Evolutionary conservation across 805 yeast species (phyloP).

Genomic region (Metschnikowia lochheadii): DNA sequence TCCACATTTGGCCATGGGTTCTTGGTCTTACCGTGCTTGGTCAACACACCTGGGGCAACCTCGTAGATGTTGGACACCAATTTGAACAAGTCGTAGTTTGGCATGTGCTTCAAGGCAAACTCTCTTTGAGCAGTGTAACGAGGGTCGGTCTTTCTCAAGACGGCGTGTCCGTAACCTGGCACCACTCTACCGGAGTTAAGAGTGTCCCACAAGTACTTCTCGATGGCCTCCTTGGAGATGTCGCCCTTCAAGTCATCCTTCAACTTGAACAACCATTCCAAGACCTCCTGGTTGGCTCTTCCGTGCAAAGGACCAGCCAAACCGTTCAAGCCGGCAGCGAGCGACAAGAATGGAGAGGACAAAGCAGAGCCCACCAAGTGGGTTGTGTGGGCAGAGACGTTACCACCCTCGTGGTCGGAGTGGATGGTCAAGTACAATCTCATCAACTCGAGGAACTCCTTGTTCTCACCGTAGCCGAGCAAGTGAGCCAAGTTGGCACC

Average conservation of each 20-base stretch:
- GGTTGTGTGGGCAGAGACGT: conserved; percentile 78
- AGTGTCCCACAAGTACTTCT: conserved; percentile 65
- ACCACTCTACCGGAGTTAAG: conserved; percentile 72
- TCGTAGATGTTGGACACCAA: conserved; percentile 62
- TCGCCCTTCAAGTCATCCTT: conserved; percentile 62
- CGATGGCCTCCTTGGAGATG: conserved; percentile 49
- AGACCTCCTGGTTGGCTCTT: conserved; percentile 81
- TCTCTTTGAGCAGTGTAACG: conserved; percentile 71
- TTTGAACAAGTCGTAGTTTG: conserved; percentile 59
- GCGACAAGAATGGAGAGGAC: conserved; percentile 70
- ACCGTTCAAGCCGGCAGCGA: conserved; percentile 77
- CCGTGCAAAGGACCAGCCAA: conserved; percentile 87
- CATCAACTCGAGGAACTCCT: conserved; percentile 64
- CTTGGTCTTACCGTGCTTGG: conserved; percentile 78
- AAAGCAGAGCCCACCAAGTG: conserved; percentile 81
- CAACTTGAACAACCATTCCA: conserved; percentile 67
- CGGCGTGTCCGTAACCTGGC: conserved; percentile 90
- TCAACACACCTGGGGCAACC: conserved; percentile 71
- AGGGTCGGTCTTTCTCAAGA: conserved; percentile 78
- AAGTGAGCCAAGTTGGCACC: conserved; percentile 64
- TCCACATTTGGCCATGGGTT: conserved; percentile 87
- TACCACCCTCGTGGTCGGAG: conserved; percentile 83
- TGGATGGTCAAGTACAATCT: conserved; percentile 72
- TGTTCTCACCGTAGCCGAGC: conserved; percentile 56
- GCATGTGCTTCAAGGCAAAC: conserved; percentile 60